phyloP scores from a whole-genome alignment of 768 basidiomycete species.

The Pulveroboletus sp. region DNA sequence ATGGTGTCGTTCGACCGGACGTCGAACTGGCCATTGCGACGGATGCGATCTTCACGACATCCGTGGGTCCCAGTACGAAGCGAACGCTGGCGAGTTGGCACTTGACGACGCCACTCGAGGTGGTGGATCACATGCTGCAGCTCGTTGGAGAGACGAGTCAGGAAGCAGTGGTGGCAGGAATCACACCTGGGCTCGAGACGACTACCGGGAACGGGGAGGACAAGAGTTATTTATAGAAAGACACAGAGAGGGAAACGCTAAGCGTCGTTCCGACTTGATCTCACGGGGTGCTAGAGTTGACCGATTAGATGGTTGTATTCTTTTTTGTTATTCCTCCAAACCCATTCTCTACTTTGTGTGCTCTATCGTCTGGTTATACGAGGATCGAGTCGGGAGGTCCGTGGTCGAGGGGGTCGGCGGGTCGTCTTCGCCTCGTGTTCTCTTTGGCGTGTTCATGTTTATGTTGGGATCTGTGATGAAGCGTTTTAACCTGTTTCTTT shows the following conservation, averaged over 20 bases:
- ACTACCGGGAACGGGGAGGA: background rate
- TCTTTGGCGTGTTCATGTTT: too few species aligned
- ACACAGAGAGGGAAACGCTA: background rate
- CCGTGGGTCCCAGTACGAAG: conserved; percentile 88
- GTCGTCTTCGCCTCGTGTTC: too few species aligned
- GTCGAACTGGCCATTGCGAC: conserved; percentile 61
- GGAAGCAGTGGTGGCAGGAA: background rate
- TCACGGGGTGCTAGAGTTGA: background rate
- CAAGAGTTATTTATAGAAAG: conserved; percentile 20
- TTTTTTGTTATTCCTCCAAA: background rate
- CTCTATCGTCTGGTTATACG: too few species aligned
- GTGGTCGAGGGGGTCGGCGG: too few species aligned
- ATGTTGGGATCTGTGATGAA: too few species aligned
- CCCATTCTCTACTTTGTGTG: background rate
- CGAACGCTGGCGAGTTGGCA: conserved; percentile 91
- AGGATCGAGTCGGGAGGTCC: too few species aligned
- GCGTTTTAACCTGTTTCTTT: too few species aligned
- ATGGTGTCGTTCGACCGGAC: conserved; percentile 30
- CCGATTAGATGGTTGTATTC: background rate
- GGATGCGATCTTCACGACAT: conserved; percentile 83
- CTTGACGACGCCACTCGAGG: conserved; percentile 81
- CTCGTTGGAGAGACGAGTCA: conserved; percentile 41
- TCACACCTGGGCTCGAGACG: background rate
- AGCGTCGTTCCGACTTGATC: background rate
- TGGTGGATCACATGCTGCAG: conserved; percentile 73